Conservation (phyloP, 768 basidiomycete genomes). For the Kondoa malvinella region DNA sequence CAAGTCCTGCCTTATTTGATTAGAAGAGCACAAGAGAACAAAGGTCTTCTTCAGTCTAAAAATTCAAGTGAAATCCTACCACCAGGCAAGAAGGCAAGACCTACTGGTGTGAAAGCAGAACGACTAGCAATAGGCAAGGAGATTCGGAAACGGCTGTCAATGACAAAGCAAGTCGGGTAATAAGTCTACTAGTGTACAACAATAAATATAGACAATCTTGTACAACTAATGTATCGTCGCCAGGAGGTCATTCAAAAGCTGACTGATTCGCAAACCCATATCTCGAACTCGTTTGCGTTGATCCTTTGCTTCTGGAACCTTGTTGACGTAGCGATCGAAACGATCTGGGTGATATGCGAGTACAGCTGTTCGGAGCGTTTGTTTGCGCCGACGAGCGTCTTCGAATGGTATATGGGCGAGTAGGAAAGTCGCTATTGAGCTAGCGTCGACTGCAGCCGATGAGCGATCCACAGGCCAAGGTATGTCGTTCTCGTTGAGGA, state of each 20-base stretch:
- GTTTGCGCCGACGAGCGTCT: conserved; percentile 13
- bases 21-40: conserved; percentile 24
- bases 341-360: conserved; percentile 27
- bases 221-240: not conserved
- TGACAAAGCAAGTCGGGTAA: not conserved
- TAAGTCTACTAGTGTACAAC: not conserved
- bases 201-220: not conserved
- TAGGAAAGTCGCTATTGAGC: conserved; percentile 11
- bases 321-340: conserved; percentile 22
- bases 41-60: conserved; percentile 20
- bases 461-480: conserved; percentile 22
- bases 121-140: not conserved
- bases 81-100: not conserved
- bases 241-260: conserved; percentile 16
- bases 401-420: conserved; percentile 8
- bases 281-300: conserved; percentile 20
- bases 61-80: not conserved
- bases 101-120: not conserved
- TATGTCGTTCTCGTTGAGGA: conserved; percentile 23
- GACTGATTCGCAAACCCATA: conserved; percentile 20
- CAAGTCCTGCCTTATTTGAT: conserved; percentile 28
- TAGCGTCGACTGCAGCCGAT: conserved; percentile 4
- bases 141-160: not conserved
- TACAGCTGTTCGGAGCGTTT: conserved; percentile 21
- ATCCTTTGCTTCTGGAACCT: conserved; percentile 19